A percentile compares a stretch with the other conserved stretches of the same genome.
phyloP scores from a whole-genome alignment of 2,329 filamentous ascomycete species.

The Rosellinia necatrix region DNA sequence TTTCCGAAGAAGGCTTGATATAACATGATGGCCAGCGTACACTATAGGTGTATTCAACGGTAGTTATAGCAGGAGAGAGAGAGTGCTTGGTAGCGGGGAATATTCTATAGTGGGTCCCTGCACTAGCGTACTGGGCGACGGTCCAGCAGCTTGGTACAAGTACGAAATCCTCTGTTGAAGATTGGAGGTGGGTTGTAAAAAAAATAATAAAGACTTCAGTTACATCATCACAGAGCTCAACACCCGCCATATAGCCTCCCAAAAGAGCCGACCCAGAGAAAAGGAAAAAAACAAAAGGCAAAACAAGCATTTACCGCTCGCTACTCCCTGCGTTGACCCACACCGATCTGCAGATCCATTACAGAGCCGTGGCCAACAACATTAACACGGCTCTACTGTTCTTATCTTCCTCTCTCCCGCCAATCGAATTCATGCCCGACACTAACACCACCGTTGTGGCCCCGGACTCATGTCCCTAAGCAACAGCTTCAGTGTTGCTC shows the following conservation, averaged over 20 bases:
- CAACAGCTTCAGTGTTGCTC: constrained; percentile 37
- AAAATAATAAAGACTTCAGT: constrained; percentile 17
- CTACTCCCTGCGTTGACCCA: not conserved
- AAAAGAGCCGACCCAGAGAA: not conserved
- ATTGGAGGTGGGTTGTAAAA: not conserved
- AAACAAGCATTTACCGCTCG: not conserved
- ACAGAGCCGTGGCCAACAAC: constrained; percentile 5
- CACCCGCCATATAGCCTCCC: not conserved
- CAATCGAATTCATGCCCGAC: constrained; percentile 36
- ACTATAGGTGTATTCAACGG: no score
- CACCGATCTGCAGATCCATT: not conserved
- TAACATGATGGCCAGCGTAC: no score
- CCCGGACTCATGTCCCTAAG: constrained; percentile 43
- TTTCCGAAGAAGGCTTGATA: no score
- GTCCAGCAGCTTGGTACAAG: constrained; percentile 20
- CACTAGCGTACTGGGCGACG: no score
- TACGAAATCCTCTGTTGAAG: constrained; percentile 2
- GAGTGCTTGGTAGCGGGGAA: not conserved
- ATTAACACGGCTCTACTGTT: constrained; percentile 11
- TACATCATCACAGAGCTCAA: constrained; percentile 22
- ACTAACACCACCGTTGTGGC: constrained; percentile 32
- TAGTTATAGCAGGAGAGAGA: no score
- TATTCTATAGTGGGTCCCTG: not conserved
- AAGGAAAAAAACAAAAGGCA: no score
- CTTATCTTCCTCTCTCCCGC: not conserved